Evolutionary conservation across 805 yeast genomes (phyloP).

Genomic region (Suhomyces vadensis): DNA sequence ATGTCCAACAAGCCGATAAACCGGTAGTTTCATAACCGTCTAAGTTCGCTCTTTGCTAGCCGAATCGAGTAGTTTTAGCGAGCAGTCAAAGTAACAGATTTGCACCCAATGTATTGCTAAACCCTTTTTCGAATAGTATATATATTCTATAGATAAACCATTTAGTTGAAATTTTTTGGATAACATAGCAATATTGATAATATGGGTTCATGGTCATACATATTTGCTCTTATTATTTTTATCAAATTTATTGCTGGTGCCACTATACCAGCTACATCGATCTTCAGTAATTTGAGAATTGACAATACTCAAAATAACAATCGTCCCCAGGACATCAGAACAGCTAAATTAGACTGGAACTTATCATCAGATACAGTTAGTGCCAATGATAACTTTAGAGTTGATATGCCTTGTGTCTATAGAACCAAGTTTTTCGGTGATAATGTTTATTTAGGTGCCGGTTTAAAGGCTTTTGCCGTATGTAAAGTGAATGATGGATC

Average conservation of each 20-base stretch:
- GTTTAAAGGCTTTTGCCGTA: slow-evolving; percentile 10
- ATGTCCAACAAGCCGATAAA: too few relatives aligned
- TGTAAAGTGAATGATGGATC: slow-evolving; percentile 15
- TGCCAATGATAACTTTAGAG: slow-evolving; percentile 30
- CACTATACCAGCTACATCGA: slow-evolving; percentile 10
- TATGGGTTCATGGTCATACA: not conserved
- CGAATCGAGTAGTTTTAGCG: not conserved
- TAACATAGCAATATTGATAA: not conserved
- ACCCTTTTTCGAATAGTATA: not conserved
- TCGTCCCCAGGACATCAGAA: slow-evolving; percentile 21
- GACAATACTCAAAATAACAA: not conserved
- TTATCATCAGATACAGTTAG: slow-evolving; percentile 5
- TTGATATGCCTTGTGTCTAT: slow-evolving; percentile 26
- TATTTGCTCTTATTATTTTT: slow-evolving; percentile 3
- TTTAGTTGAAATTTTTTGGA: too few relatives aligned
- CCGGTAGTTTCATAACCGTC: not conserved
- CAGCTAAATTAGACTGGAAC: slow-evolving; percentile 17
- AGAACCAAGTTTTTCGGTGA: slow-evolving; percentile 15
- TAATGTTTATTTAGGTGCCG: slow-evolving; percentile 13
- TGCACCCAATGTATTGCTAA: not conserved
- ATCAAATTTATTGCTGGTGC: slow-evolving; percentile 7
- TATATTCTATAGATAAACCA: not conserved
- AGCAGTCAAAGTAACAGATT: not conserved
- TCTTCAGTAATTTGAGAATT: slow-evolving; percentile 8
- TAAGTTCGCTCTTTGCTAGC: not conserved